Base-by-base conservation (phyloP, 2,329 filamentous ascomycete genomes). In the Colletotrichum agaves region DNA sequence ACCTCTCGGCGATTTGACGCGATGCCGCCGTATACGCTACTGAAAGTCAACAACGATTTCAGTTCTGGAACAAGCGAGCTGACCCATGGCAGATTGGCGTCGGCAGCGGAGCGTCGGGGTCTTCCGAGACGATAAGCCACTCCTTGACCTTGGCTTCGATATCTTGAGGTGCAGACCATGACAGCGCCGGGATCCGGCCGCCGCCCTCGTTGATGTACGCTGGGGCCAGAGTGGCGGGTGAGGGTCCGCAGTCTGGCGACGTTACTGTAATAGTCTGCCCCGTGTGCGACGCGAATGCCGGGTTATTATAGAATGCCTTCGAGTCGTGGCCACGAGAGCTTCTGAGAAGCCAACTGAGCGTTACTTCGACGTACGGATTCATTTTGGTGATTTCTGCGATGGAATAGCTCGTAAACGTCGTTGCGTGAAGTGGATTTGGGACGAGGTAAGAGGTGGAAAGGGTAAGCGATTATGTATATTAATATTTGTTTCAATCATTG, bases 81-180 rank as follows among this genome's bases (percentile, higher is more conserved):
- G 57, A 81, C 80, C 82, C 83, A 46, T 85, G 84, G 27, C 78
- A 77, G n/a, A 82, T 77, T 5, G 83, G 80, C 10, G 76, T 80
- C 6, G 81, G 78, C 33, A 84, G 56, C 17, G 82, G 81, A 15
- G 79, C 80, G 71, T 85, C 83, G 2, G 81, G 82, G 60, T 86
- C 82, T 66, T 85, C 83, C 43, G 73, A 75, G 13, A 85, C 72
- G 15, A 86, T 72, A 17, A 86, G 65, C 77, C 83, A 86, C 71
- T 86, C 77, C 60, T 77, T 77, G 11, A 83, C 76, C 19, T 64
- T 46, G 3, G 27, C 61, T 6, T 72, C 71, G 7, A 76, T 61
- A 1, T 73, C 73, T 4, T 73, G 70, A 3, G 77, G 74, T 10
- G 72, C 71, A 5, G 78, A 73, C 83, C 82, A 85, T 43, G 70